Evolutionary conservation across 176 grass and related monocot species (phyloP).

Genomic region (Oryza nivara): DNA sequence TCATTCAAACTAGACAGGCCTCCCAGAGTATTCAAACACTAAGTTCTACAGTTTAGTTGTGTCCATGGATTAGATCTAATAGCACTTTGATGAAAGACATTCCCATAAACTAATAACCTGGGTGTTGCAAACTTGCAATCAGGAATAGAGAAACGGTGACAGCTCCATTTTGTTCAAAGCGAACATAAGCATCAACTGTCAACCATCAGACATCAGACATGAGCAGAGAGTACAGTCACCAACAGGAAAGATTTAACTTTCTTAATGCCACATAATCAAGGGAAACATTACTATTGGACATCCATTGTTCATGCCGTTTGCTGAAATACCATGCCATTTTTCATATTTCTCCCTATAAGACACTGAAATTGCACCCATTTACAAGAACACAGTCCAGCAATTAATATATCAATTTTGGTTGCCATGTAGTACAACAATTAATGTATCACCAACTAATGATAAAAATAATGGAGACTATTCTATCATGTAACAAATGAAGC

Average conservation of each 20-base stretch:
- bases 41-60: slow-evolving; percentile 7
- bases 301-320: background rate
- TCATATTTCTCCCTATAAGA: background rate
- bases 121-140: background rate
- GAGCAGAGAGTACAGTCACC: background rate
- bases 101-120: slow-evolving; percentile 1
- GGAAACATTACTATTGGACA: background rate
- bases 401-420: background rate
- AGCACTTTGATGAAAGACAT: slow-evolving; percentile 7
- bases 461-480: slow-evolving; percentile 1
- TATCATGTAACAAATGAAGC: slow-evolving; percentile 17
- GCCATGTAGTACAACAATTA: background rate
- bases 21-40: slow-evolving; percentile 18
- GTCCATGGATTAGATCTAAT: slow-evolving; percentile 30
- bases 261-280: slow-evolving; percentile 25
- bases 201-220: slow-evolving; percentile 11
- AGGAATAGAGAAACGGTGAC: slow-evolving; percentile 5
- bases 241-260: slow-evolving; percentile 1
- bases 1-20: background rate
- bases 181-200: background rate
- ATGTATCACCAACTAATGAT: slow-evolving; percentile 1
- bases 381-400: background rate
- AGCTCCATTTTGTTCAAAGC: background rate
- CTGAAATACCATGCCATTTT: background rate
- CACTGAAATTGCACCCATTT: background rate